phyloP scores from a whole-genome alignment of 345 rosid genomes.

The Brassica nigra region DNA sequence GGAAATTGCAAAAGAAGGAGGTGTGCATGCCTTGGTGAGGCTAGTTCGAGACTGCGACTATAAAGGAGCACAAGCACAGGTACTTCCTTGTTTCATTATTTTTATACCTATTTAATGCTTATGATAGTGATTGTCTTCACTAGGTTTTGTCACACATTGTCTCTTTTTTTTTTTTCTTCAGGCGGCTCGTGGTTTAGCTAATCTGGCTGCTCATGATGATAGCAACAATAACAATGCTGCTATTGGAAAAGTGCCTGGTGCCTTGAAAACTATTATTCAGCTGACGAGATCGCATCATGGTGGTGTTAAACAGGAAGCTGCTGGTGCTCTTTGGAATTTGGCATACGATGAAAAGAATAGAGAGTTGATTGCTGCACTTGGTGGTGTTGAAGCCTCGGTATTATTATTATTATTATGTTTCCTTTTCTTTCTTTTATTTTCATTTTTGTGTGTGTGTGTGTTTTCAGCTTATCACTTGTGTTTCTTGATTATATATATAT shows the following conservation, averaged over 20 bases:
- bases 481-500: slow-evolving; percentile 30
- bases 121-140: slow-evolving; percentile 1
- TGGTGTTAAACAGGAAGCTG: slow-evolving; percentile 83
- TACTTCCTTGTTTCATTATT: background rate
- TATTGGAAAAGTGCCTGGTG: slow-evolving; percentile 89
- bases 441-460: background rate
- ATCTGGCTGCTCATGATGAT: slow-evolving; percentile 94
- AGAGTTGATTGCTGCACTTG: slow-evolving; percentile 74
- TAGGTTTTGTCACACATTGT: background rate
- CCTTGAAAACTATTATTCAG: slow-evolving; percentile 79
- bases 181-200: slow-evolving; percentile 95
- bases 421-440: background rate
- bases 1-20: slow-evolving; percentile 72
- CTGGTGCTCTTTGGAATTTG: slow-evolving; percentile 44
- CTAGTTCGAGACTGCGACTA: slow-evolving; percentile 70
- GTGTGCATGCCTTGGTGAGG: slow-evolving; percentile 78
- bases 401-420: background rate
- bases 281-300: slow-evolving; percentile 79
- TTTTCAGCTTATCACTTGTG: background rate
- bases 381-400: slow-evolving; percentile 90
- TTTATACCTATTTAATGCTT: background rate
- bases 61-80: slow-evolving; percentile 87
- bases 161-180: background rate
- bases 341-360: slow-evolving; percentile 73
- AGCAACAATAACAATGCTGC: slow-evolving; percentile 79